Evolutionary conservation across 116 monocot species (phyloP), one percentile per base, ranked within the genome.

Genomic region (Papilionanthe hybrid): DNA sequence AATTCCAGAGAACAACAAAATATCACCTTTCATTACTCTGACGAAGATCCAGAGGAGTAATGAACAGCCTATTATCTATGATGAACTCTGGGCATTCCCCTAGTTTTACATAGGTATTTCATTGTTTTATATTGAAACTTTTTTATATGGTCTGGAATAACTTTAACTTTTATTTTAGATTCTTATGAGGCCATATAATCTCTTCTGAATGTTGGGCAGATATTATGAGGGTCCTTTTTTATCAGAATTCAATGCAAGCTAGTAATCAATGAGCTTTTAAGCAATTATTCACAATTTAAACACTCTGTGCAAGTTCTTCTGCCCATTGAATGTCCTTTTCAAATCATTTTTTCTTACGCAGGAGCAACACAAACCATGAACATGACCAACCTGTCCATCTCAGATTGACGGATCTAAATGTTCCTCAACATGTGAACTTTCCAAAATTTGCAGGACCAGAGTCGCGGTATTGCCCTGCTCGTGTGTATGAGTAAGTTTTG

Each of bases 361-460:
- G 98, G 91, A 98, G 98, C 74, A 94, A 89, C 83, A 98, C 94
- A 78, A 98, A 98, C 78, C 98, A 98, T 80, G 98, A 94, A 42
- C 98, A 98, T 84, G 90, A 98, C 81, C 98, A 98, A 56, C 98
- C 98, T 45, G 79, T 68, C 82, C 98, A 98, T 90, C 92, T 98
- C 29, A 83, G 79, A 43, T 80, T 98, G 76, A 92, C 75, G 79
- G 91, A 94, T 84, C 82, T 86, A 77, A 43, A 84, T 44, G 68
- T 90, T 75, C 98, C 98, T 50, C 84, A 91, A 68, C 75, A 57
- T 23, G 82, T 93, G 79, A 98, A 98, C 82, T 77, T 98, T 13
- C 94, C 89, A 75, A 77, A 82, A 78, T 98, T 85, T 82, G 92
- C 85, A 82, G 94, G 91, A 76, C 86, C 89, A 9, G 98, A 98